phyloP scores from a whole-genome alignment of 192 early-diverging fungal species.

The Glomus cerebriforme region DNA sequence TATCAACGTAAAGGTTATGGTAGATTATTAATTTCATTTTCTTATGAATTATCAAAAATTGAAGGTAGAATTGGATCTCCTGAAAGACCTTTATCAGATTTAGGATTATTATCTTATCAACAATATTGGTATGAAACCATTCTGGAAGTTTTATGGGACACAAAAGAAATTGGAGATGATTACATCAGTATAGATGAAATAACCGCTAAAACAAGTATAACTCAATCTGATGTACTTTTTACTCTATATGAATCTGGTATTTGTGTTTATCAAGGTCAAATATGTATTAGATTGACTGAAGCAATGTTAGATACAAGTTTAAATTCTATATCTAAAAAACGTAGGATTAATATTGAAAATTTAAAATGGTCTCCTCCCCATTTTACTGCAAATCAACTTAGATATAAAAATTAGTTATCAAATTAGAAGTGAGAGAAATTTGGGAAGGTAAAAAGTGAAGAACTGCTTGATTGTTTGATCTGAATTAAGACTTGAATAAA shows the following conservation, averaged over 20 bases:
- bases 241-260: neutral
- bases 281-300: neutral
- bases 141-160: slow-evolving; percentile 61
- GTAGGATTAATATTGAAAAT: neutral
- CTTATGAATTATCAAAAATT: slow-evolving; percentile 91
- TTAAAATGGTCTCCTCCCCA: neutral
- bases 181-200: neutral
- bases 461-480: too few relatives aligned
- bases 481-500: too few relatives aligned
- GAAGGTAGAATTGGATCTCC: slow-evolving; percentile 94
- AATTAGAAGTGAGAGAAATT: neutral
- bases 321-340: neutral
- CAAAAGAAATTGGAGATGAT: neutral
- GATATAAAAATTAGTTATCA: neutral
- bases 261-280: neutral
- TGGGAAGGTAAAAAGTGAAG: neutral
- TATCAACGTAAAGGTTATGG: slow-evolving; percentile 96
- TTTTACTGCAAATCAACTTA: neutral
- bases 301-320: neutral
- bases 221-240: neutral
- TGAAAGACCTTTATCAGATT: slow-evolving; percentile 96
- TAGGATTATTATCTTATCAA: slow-evolving; percentile 93
- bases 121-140: slow-evolving; percentile 94
- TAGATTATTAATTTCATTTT: slow-evolving; percentile 89
- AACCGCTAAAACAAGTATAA: neutral